These are phyloP conservation scores for Pittosporum tobira DNA, from an alignment of 129 eudicot species.

Conservation along the genomic window DNA sequence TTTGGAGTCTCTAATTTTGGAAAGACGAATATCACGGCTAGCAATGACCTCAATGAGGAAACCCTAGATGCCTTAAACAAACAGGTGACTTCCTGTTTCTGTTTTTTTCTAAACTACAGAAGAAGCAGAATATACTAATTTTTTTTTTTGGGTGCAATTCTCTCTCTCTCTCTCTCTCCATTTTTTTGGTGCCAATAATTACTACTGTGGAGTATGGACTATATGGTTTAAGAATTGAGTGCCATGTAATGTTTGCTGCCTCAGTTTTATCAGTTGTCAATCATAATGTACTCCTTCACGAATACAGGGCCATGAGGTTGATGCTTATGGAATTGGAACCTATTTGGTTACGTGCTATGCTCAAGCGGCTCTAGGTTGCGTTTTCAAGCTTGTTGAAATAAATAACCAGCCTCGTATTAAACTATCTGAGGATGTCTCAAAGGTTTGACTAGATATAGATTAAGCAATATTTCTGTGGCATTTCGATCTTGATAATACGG, in stretches of 20 bases:
- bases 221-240: no score
- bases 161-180: no score
- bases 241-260: neutral
- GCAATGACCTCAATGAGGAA: conserved; percentile 97
- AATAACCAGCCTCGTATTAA: conserved; percentile 94
- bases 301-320: conserved; percentile 82
- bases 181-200: no score
- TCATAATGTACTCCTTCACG: conserved; percentile 3
- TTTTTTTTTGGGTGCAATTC: no score
- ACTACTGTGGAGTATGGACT: neutral
- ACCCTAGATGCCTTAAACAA: conserved; percentile 96
- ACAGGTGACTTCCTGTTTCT: conserved; percentile 45
- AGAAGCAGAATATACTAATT: no score
- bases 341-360: conserved; percentile 94
- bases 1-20: conserved; percentile 69
- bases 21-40: conserved; percentile 66
- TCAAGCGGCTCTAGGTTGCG: conserved; percentile 97
- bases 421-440: conserved; percentile 92
- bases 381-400: conserved; percentile 95
- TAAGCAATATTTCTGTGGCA: neutral
- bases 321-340: conserved; percentile 93
- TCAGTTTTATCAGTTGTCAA: neutral
- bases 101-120: neutral
- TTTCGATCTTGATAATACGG: conserved; percentile 1
- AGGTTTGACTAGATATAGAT: conserved; percentile 54